Evolutionary conservation across 306 rosid species (phyloP).

Genomic region (Cucurbita moschata): DNA sequence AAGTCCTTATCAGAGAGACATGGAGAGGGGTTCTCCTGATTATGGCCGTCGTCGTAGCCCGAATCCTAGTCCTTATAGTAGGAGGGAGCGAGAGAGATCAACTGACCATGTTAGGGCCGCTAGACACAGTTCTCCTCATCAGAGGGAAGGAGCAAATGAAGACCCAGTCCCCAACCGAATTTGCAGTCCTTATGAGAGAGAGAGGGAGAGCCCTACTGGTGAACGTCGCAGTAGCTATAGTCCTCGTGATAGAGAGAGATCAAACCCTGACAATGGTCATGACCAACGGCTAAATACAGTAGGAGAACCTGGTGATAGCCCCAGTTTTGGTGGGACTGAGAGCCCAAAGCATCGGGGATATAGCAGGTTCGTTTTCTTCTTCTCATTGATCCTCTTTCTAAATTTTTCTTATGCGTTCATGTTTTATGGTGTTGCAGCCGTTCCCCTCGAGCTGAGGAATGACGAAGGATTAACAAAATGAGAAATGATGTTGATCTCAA

Average conservation of each 20-base stretch:
- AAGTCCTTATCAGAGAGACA: constrained; percentile 44
- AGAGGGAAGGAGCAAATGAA: constrained; percentile 15
- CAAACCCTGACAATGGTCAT: constrained; percentile 43
- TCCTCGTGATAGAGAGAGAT: constrained; percentile 37
- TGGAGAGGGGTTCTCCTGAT: constrained; percentile 43
- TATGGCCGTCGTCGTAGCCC: constrained; percentile 46
- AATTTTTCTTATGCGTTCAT: background rate
- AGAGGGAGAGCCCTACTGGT: constrained; percentile 37
- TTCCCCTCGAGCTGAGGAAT: constrained; percentile 7
- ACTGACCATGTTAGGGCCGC: constrained; percentile 16
- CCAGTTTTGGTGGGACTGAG: constrained; percentile 63
- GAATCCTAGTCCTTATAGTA: constrained; percentile 30
- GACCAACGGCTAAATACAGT: constrained; percentile 33
- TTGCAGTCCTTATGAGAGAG: constrained; percentile 29
- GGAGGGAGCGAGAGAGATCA: constrained; percentile 13
- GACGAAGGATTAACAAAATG: background rate
- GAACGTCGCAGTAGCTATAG: constrained; percentile 25
- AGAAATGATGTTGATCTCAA: background rate
- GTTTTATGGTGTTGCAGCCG: background rate
- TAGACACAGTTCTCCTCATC: constrained; percentile 22
- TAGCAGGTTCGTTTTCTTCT: constrained; percentile 36
- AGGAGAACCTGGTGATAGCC: constrained; percentile 54
- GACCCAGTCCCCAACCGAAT: constrained; percentile 14
- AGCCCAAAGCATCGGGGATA: constrained; percentile 71
- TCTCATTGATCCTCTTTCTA: background rate